Base-by-base conservation (phyloP, 345 rosid genomes). In the Heritiera littoralis region DNA sequence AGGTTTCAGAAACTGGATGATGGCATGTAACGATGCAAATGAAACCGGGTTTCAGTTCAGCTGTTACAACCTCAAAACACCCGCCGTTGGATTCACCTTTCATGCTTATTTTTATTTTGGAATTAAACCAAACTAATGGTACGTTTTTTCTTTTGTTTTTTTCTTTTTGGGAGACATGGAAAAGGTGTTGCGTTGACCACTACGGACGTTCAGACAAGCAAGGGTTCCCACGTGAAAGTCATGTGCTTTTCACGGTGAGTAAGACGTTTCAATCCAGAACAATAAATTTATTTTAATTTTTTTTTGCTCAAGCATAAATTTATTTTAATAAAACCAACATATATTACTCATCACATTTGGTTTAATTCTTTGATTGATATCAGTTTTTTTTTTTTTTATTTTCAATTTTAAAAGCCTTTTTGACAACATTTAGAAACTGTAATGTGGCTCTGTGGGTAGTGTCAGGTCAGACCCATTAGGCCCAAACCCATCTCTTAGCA, bases 21-120 rank as follows among this genome's bases (percentile, higher is more conserved):
- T 32, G 46, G 46, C 76, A 32, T 54, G 43, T 46, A 72, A 72
- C 54, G 63, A 32, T 54, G 43, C 63, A 72, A 72, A 72, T 11
- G 64, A 35, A 54, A n/a, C 64, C 49, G 35, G 54, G 49, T 72
- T 72, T 35, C 32, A 72, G 49, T 72, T 35, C 32, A 72, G 49
- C 63, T 46, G 30, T 72, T n/a, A 52, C 20, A 52, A 49, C 41
- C 59, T 28, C n/a, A 30, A 17, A 52, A 72, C 11, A 72, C 48
- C 9, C 48, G 8, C 30, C 59, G 28, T 15, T 51, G 75, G 45
- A 51, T 49, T 71, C 45, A 32, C 8, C 52, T 35, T 30, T 32
- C 63, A 54, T 10, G 17, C 32, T 54, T 72, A 4, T 17, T 17
- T 32, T 18, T 35, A 35, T 59, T 35, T 2, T 9, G 61, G 32